Evolutionary conservation across 768 basidiomycete genomes (phyloP).

Genomic region (Leccinum longicurvipes): DNA sequence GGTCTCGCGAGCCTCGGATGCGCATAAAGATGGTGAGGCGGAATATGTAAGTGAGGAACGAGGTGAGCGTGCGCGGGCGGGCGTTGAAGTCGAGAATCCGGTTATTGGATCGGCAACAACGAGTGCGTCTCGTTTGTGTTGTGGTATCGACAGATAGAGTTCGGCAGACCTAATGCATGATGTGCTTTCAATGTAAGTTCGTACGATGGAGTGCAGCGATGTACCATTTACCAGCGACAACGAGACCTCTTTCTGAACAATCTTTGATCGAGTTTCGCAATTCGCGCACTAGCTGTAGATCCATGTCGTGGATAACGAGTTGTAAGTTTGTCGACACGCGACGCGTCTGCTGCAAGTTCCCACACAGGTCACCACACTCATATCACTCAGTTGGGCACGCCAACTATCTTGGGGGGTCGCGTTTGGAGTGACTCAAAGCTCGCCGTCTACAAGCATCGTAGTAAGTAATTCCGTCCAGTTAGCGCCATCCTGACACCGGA

Average conservation of each 20-base stretch:
- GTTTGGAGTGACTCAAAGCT: neutral
- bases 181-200: slow-evolving; percentile 14
- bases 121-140: slow-evolving; percentile 40
- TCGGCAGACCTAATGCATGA: slow-evolving; percentile 64
- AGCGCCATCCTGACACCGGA: neutral
- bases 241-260: slow-evolving; percentile 70
- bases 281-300: slow-evolving; percentile 51
- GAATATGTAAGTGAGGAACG: slow-evolving; percentile 37
- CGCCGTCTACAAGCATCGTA: neutral
- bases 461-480: neutral
- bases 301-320: slow-evolving; percentile 31
- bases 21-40: slow-evolving; percentile 22
- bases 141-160: slow-evolving; percentile 58
- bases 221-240: slow-evolving; percentile 76
- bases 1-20: slow-evolving; percentile 12
- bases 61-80: slow-evolving; percentile 47
- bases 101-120: slow-evolving; percentile 23
- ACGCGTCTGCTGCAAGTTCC: slow-evolving; percentile 8
- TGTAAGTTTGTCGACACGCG: neutral
- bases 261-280: slow-evolving; percentile 64
- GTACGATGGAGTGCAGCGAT: slow-evolving; percentile 16
- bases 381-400: too few species aligned
- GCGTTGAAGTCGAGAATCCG: slow-evolving; percentile 59
- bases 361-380: too few species aligned
- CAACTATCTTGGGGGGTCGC: too few species aligned